These are phyloP conservation scores for Rhizophagus sp. DNA, from an alignment of 192 early-diverging fungal species.

Conservation along the genomic window DNA sequence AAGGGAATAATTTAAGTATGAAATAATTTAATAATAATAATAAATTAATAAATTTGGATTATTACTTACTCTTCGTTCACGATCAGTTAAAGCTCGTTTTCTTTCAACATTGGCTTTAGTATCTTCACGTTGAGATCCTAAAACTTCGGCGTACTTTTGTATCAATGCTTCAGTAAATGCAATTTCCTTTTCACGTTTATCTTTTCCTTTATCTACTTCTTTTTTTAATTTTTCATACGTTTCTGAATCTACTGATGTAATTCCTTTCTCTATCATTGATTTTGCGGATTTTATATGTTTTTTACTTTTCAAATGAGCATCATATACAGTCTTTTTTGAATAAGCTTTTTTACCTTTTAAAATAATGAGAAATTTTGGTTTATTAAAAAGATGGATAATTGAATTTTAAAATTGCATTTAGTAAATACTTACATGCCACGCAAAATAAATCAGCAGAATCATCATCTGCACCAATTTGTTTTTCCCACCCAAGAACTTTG, in stretches of 20 bases:
- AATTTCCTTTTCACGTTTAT: constrained; percentile 55
- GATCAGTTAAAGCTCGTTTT: constrained; percentile 87
- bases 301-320: constrained; percentile 84
- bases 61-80: constrained; percentile 68
- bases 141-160: constrained; percentile 55
- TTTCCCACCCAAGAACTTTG: constrained; percentile 65
- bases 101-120: constrained; percentile 87
- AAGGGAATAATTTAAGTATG: not conserved
- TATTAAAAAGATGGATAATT: not conserved
- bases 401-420: not conserved
- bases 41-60: not conserved
- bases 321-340: constrained; percentile 80
- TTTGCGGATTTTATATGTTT: constrained; percentile 87
- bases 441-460: constrained; percentile 64
- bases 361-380: not conserved
- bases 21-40: not conserved
- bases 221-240: constrained; percentile 33
- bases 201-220: constrained; percentile 42
- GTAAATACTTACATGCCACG: constrained; percentile 54
- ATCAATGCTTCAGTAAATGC: constrained; percentile 68
- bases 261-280: constrained; percentile 39
- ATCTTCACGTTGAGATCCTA: constrained; percentile 66
- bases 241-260: constrained; percentile 29
- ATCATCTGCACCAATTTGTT: constrained; percentile 40
- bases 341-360: constrained; percentile 72